These are phyloP conservation scores for Clohesyomyces aquaticus DNA, from an alignment of 495 filamentous ascomycete species.

Conservation along the genomic window DNA sequence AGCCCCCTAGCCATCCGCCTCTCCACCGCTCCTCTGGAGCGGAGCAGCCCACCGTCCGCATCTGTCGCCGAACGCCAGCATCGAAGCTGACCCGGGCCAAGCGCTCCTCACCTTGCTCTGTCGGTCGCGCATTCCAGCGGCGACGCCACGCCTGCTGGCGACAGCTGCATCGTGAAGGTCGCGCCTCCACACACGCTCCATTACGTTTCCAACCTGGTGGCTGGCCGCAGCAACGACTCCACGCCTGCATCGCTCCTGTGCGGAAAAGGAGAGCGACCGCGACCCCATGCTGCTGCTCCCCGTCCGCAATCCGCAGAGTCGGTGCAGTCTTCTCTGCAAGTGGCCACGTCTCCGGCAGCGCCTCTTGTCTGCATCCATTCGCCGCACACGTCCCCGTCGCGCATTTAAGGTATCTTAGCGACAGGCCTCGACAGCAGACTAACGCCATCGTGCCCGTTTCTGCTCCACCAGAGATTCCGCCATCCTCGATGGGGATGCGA, in stretches of 20 bases:
- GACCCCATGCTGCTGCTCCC: background rate
- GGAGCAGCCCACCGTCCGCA: background rate
- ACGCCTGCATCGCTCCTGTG: background rate
- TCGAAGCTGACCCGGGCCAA: background rate
- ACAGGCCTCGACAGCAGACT: background rate
- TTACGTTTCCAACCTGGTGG: no score
- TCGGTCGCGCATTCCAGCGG: background rate
- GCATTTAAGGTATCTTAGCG: background rate
- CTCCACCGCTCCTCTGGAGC: constrained; percentile 4
- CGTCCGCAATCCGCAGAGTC: background rate
- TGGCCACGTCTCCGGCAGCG: background rate
- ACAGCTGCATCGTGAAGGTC: no score
- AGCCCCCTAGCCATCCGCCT: background rate
- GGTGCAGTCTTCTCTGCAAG: background rate
- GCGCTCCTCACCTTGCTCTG: background rate
- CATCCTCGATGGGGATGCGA: background rate
- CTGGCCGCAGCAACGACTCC: no score
- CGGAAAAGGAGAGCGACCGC: background rate
- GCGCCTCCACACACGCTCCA: no score
- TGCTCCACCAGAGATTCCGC: background rate
- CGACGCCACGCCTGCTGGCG: background rate
- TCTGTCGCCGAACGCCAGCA: no score
- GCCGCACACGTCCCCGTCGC: background rate
- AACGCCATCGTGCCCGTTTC: background rate
- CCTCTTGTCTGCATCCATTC: background rate